Evolutionary conservation across 495 filamentous ascomycete genomes (phyloP), one percentile per base, ranked within the genome.

Genomic region (Penicillium steckii): DNA sequence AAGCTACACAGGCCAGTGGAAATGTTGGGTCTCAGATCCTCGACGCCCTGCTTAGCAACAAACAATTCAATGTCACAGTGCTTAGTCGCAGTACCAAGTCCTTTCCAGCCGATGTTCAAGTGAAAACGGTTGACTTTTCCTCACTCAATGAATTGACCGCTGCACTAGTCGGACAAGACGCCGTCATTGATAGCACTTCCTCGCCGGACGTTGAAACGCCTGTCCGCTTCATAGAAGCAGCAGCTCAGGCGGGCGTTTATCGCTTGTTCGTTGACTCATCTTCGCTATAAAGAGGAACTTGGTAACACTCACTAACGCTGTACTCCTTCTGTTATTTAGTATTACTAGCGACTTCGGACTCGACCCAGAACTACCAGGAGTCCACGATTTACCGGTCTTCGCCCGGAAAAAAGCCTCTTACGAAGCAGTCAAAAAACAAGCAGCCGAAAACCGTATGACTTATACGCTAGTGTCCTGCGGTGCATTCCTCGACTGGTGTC

Each of bases 331-430:
- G 23, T 7, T 41, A 9, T 29, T 44, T 13, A 60, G 57, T 60
- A 56, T 60, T 8, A 63, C 65, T 8, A 61, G 61, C 15, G 66
- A 69, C 44, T 69, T 59, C 46, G 64, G 66, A 8, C 57, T 69
- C 37, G 66, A 69, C 41, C 62, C 66, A 35, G 56, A 59, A 19
- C 24, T 59, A 19, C 60, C 60, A 19, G 60, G 55, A 8, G 40
- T 63, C 29, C 54, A 53, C 22, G 49, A 63, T 46, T 33, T 56
- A 55, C 52, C 55, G n/a, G 41, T 60, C 52, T 53, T 57, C 17
- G 50, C 23, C 19, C 53, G 56, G 13, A 63, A 63, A 46, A 55
- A 55, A 22, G 52, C 22, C 13, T 50, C 60, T 18, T 62, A 62
- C 27, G 48, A 55, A 8, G 52, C 60, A 23, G 60, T 62, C 7